Evolutionary conservation across 1,284 basidiomycete species (phyloP), one percentile per base, ranked within the genome.

Genomic region (Pisolithus thermaeus): DNA sequence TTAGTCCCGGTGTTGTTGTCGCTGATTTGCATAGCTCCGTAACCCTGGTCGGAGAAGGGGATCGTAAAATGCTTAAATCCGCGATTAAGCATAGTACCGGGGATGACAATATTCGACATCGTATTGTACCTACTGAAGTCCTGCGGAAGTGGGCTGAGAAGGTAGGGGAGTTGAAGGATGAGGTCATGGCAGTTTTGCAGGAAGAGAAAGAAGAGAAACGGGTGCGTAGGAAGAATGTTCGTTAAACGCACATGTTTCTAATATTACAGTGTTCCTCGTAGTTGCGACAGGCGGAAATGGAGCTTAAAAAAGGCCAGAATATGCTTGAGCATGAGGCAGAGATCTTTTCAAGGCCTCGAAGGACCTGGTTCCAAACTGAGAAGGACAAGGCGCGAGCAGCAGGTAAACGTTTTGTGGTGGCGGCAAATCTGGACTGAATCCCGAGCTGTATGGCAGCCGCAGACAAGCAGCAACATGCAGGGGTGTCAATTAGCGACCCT

Each of bases 171-270:
- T 63, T 98, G 58, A 92, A 90, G 64, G 73, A 76, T 23, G 93
- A 98, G 59, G 84, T 98, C 38, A 72, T 84, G 22, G 90, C 79
- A 46, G 85, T 98, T 27, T 69, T 99, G 55, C 77, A 80, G 59
- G 97, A 99, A 68, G 97, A 99, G 72, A 91, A 90, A 69, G 94
- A 97, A 71, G 96, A 99, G 70, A 97, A 93, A 70, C 81, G 90
- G 63, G 88, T 90, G 54, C 49, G 74, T 67, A 32, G 39, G 30
- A 35, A 38, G 36, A 55, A 51, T 46, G 41, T 22, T n/a, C 56
- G 30, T 27, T 55, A 46, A 46, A 18, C 32, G 22, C 45, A 50
- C 50, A 27, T 51, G 44, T 53, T 35, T 52, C 55, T 61, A 39
- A 65, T 25, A n/a, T 27, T 8, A 32, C 44, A 40, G 3, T 23